Percentiles rank a stretch among this genome's conserved stretches.
Evolutionary conservation across 1,284 basidiomycete genomes (phyloP).

Genomic region (Anthracocystis setariae): DNA sequence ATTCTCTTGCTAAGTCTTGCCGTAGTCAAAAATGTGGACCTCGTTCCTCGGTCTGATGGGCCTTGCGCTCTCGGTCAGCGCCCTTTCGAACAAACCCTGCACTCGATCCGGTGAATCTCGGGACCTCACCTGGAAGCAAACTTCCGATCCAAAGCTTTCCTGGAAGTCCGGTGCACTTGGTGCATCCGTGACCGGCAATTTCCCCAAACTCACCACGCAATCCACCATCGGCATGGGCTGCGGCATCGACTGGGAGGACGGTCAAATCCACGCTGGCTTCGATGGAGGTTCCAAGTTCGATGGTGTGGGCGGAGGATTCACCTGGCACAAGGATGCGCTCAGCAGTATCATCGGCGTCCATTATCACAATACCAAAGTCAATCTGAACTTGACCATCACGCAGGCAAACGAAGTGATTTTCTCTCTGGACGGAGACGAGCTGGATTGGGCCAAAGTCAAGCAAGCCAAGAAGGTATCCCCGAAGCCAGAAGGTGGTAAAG

Average conservation of each 20-base stretch:
- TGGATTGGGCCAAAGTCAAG: conserved; percentile 20
- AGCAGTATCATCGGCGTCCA: conserved; percentile 16
- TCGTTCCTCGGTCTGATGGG: neutral
- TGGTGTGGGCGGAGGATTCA: conserved; percentile 29
- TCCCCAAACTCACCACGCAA: conserved; percentile 13
- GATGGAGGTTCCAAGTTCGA: conserved; percentile 22
- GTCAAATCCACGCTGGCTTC: conserved; percentile 26
- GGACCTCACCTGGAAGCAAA: conserved; percentile 13
- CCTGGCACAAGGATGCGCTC: conserved; percentile 10
- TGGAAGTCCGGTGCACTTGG: conserved; percentile 16
- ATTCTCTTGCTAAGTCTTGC: too few relatives aligned
- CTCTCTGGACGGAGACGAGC: conserved; percentile 13
- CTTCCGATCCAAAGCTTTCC: neutral
- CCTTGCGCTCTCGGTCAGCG: neutral
- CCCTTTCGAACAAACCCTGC: neutral
- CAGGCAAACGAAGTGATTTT: conserved; percentile 14
- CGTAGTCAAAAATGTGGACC: neutral
- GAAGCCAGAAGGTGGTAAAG: neutral
- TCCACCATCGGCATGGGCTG: conserved; percentile 24
- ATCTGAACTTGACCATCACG: conserved; percentile 28
- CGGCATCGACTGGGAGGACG: conserved; percentile 26
- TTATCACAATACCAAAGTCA: conserved; percentile 9
- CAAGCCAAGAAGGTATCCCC: neutral
- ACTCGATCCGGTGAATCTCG: neutral
- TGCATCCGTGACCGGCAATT: conserved; percentile 17